phyloP scores from a whole-genome alignment of 2,329 filamentous ascomycete genomes.

The Neonectria sp. region DNA sequence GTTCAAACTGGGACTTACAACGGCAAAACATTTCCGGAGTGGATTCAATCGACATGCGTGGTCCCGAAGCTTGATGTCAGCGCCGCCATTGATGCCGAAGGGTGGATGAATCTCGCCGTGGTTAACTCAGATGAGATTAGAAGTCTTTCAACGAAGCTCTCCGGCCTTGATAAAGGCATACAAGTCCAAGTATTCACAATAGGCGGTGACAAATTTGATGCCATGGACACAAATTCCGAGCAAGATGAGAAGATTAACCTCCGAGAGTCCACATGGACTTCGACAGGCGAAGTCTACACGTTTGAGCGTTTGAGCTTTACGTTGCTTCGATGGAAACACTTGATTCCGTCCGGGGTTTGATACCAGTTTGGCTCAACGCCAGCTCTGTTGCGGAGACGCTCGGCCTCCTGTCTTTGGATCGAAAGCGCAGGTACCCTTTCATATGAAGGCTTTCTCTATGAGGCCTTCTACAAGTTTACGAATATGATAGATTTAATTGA shows the following conservation, averaged over 20 bases:
- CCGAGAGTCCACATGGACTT: slow-evolving; percentile 68
- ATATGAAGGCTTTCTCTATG: no score
- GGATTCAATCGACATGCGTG: slow-evolving; percentile 74
- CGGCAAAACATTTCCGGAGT: slow-evolving; percentile 74
- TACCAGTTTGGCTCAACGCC: no score
- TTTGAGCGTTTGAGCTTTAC: slow-evolving; percentile 79
- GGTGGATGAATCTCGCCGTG: slow-evolving; percentile 75
- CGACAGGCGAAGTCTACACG: slow-evolving; percentile 66
- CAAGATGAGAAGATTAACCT: slow-evolving; percentile 70
- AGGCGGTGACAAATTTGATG: slow-evolving; percentile 37
- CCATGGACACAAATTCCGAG: slow-evolving; percentile 72
- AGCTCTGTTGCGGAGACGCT: no score
- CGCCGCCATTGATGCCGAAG: slow-evolving; percentile 69
- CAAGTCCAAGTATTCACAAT: slow-evolving; percentile 74
- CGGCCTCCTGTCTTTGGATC: no score
- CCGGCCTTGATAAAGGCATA: slow-evolving; percentile 63
- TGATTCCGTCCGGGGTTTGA: no score
- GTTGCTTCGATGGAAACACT: slow-evolving; percentile 70
- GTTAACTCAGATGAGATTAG: slow-evolving; percentile 77
- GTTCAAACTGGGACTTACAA: slow-evolving; percentile 74
- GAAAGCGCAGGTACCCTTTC: no score
- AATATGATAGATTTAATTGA: no score
- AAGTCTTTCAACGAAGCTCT: slow-evolving; percentile 69
- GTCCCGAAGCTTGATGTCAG: slow-evolving; percentile 79
- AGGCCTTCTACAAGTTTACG: no score